These are phyloP conservation scores for Phaeosphaeria sp. DNA, from an alignment of 2,329 filamentous ascomycete genomes.

Conservation along the genomic window DNA sequence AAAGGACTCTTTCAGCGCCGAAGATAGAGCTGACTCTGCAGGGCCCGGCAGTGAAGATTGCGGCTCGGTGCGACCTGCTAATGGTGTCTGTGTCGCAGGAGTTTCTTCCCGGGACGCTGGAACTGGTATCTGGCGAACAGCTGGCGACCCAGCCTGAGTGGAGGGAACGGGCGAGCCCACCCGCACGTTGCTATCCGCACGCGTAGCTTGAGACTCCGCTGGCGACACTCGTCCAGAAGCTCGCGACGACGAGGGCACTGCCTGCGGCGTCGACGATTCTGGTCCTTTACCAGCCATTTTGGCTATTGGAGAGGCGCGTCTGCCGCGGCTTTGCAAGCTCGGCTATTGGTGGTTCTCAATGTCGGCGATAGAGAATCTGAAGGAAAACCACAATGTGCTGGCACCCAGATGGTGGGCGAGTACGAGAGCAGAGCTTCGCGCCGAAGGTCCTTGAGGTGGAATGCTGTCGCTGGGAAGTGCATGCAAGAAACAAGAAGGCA, in stretches of 20 bases:
- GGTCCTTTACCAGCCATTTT: conserved; percentile 29
- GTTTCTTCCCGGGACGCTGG: conserved; percentile 54
- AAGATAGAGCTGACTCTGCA: conserved; percentile 85
- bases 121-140: conserved; percentile 59
- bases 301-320: background rate
- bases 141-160: conserved; percentile 51
- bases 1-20: conserved; percentile 79
- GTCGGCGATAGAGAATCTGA: conserved; percentile 17
- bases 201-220: conserved; percentile 47
- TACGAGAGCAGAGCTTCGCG: background rate
- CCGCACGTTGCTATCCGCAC: conserved; percentile 62
- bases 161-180: conserved; percentile 64
- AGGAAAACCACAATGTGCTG: conserved; percentile 2
- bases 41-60: conserved; percentile 73
- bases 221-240: conserved; percentile 37
- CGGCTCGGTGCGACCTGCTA: conserved; percentile 66
- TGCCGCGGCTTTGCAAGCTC: conserved; percentile 10
- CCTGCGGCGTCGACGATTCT: conserved; percentile 33
- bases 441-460: background rate
- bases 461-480: background rate
- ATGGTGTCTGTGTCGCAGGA: conserved; percentile 61
- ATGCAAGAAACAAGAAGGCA: background rate
- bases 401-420: background rate
- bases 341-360: conserved; percentile 29
- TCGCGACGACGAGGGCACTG: conserved; percentile 37